Evolutionary conservation across 257 asterid species (phyloP).

Genomic region (Scutellaria minor): DNA sequence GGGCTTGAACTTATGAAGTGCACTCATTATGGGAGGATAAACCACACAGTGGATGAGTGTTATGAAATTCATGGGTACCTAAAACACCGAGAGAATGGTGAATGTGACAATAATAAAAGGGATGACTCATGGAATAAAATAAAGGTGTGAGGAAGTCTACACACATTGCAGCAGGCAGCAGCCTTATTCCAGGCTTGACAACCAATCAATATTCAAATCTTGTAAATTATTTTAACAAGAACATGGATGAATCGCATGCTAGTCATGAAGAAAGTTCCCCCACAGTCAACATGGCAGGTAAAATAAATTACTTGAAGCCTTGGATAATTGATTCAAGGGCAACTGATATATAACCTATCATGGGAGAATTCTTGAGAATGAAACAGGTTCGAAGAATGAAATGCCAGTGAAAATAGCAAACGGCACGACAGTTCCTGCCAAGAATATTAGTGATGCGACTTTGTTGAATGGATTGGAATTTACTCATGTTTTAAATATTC

Average conservation of each 20-base stretch:
- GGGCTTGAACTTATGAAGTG: background rate
- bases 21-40: background rate
- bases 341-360: background rate
- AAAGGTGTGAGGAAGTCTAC: background rate
- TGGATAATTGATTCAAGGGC: slow-evolving; percentile 17
- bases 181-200: background rate
- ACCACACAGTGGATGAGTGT: slow-evolving; percentile 3
- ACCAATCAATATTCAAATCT: background rate
- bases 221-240: background rate
- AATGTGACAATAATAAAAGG: background rate
- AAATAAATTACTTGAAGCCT: background rate
- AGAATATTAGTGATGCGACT: background rate
- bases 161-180: background rate
- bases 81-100: background rate
- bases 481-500: background rate
- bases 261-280: background rate
- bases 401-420: background rate
- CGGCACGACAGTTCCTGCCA: background rate
- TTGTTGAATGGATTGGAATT: background rate
- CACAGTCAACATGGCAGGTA: slow-evolving; percentile 5
- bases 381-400: background rate
- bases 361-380: background rate
- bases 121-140: background rate
- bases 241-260: no score
- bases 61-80: background rate